Percentiles rank a stretch among this genome's conserved stretches.
phyloP scores from a whole-genome alignment of 2,329 filamentous ascomycete genomes.

The Stenocarpella maydis region DNA sequence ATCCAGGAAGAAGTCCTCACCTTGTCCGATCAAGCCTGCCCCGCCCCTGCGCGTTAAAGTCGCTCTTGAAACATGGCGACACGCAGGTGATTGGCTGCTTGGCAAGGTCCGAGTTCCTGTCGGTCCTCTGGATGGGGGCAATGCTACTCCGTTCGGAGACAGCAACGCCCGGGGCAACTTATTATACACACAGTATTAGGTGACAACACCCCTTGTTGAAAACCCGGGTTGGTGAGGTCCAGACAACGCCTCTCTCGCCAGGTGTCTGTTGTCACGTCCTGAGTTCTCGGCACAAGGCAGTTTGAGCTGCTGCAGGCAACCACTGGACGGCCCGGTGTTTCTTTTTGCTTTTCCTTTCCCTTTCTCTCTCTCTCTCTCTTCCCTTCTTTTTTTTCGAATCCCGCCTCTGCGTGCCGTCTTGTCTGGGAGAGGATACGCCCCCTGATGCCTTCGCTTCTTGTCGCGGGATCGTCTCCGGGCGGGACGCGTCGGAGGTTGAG shows the following conservation, averaged over 20 bases:
- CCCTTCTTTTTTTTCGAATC: not conserved
- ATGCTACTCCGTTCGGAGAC: constrained; percentile 16
- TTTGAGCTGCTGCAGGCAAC: constrained; percentile 3
- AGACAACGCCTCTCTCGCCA: not conserved
- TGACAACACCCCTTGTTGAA: not conserved
- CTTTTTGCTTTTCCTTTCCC: no score
- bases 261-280: not conserved
- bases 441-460: constrained; percentile 1
- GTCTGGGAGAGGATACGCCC: not conserved
- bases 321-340: not conserved
- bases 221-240: not conserved
- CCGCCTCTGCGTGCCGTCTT: not conserved
- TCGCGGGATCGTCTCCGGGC: constrained; percentile 19
- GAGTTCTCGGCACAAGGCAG: not conserved
- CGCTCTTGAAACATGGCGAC: constrained; percentile 20
- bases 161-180: constrained; percentile 1
- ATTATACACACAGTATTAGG: no score
- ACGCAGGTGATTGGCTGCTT: constrained; percentile 19
- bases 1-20: no score
- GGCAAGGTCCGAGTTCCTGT: not conserved
- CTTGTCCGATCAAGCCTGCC: not conserved
- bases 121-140: constrained; percentile 2
- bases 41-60: not conserved
- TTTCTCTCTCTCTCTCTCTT: not conserved
- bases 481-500: constrained; percentile 19